Base-by-base conservation (phyloP, 2,329 filamentous ascomycete species). In the Knufia fluminis region DNA sequence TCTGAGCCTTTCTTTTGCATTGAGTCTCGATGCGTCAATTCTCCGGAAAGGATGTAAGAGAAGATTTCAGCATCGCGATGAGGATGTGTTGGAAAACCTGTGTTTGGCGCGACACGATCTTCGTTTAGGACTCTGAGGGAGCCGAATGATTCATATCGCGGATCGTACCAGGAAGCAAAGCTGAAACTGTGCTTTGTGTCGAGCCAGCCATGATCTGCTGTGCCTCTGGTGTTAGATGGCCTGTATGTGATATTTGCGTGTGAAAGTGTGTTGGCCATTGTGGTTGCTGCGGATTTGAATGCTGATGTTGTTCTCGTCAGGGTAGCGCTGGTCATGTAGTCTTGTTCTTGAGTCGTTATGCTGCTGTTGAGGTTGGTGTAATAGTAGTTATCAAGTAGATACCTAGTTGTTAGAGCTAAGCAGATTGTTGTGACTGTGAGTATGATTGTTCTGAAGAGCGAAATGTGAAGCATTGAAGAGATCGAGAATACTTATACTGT, bases 31-130 rank as follows among this genome's bases (percentile, higher is more conserved):
- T 94, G 89, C 42, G 89, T 91, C 54, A 94, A 77, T 68, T 91
- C 86, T 55, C 89, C 88, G 41, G 74, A 79, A n/a, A 94, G 73
- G 61, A 94, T 83, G 69, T 94, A 92, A 62, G 77, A 83, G 75
- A 91, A 94, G 69, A 94, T 94, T 67, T 94, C 85, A 65, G 88
- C 90, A 65, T 94, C 85, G 55, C 83, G 78, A 67, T 94, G 89
- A 22, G 81, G 81, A 64, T 94, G 89, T 0, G 86, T 89, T 3
- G 87, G 86, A 69, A 94, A 94, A 3, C 88, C 88, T 8, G 76
- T 80, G 52, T 79, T 77, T 23, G 82, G 71, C 60, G 79, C 77
- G 28, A 94, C 87, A 28, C 86, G 83, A 65, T 94, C 88, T 70
- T 95, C 88, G 62, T 94, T 94, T 61, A 94, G 81, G 33, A 94